phyloP scores from a whole-genome alignment of 1,284 basidiomycete species.

The Irpex rosettiformis region DNA sequence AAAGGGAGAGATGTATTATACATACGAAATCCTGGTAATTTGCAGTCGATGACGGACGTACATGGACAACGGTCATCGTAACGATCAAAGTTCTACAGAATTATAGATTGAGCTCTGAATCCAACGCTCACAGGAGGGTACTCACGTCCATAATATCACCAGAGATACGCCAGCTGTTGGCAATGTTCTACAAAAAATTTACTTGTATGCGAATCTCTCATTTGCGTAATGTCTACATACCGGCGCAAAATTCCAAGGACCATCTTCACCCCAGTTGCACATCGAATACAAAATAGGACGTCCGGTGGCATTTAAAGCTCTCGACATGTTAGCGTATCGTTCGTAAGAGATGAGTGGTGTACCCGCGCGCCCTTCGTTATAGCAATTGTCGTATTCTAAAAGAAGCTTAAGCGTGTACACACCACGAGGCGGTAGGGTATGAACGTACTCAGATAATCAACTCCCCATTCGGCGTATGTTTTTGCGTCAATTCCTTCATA shows the following conservation, averaged over 20 bases:
- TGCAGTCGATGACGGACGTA: conserved; percentile 36
- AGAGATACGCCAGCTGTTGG: conserved; percentile 45
- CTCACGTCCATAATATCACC: conserved; percentile 40
- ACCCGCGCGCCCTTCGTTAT: conserved; percentile 40
- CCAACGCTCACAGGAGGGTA: too few relatives aligned
- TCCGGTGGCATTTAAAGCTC: conserved; percentile 43
- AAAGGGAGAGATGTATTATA: background rate
- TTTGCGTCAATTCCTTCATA: conserved; percentile 46
- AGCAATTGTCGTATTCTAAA: conserved; percentile 46
- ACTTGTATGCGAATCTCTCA: background rate
- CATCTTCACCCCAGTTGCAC: conserved; percentile 47
- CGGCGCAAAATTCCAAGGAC: conserved; percentile 43
- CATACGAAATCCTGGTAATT: conserved; percentile 35
- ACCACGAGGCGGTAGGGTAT: too few relatives aligned
- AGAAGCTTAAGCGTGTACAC: background rate
- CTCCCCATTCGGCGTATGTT: conserved; percentile 41
- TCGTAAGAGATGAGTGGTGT: conserved; percentile 37
- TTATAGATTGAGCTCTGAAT: conserved; percentile 6
- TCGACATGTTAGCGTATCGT: conserved; percentile 44
- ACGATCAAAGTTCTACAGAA: conserved; percentile 33
- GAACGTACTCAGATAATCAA: conserved; percentile 39
- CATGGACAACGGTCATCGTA: conserved; percentile 43
- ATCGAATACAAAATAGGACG: conserved; percentile 45
- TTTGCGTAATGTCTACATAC: conserved; percentile 15
- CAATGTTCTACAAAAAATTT: conserved; percentile 31